phyloP scores from a whole-genome alignment of 257 asterid species.

The Ocimum tenuiflorum region DNA sequence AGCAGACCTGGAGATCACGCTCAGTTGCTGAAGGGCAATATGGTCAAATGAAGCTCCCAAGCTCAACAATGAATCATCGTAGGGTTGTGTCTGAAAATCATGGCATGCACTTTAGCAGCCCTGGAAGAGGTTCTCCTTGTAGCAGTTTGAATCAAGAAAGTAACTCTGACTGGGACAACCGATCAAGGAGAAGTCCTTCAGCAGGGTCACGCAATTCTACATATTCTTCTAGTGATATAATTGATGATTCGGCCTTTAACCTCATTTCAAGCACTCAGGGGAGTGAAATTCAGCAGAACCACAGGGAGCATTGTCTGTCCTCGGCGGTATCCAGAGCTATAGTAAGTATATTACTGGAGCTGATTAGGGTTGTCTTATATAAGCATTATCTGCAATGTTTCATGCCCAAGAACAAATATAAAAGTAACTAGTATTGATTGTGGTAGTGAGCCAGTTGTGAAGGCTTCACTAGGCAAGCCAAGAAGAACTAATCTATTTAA shows the following conservation, averaged over 20 bases:
- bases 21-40: conserved; percentile 37
- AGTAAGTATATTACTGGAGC: conserved; percentile 39
- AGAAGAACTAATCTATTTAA: no score
- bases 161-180: conserved; percentile 38
- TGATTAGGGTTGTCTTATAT: background rate
- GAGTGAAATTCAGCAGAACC: no score
- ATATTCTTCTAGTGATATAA: conserved; percentile 37
- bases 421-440: background rate
- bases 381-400: no score
- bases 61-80: conserved; percentile 24
- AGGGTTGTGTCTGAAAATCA: conserved; percentile 42
- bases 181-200: conserved; percentile 47
- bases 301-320: conserved; percentile 12
- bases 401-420: background rate
- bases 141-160: conserved; percentile 31
- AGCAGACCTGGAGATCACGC: conserved; percentile 35
- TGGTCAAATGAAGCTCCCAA: conserved; percentile 21
- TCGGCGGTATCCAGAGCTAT: conserved; percentile 30
- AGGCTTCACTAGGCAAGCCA: no score
- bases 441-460: no score
- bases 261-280: conserved; percentile 26
- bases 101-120: conserved; percentile 22
- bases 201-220: conserved; percentile 48
- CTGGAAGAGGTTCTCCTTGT: conserved; percentile 25
- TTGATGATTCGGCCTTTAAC: conserved; percentile 31